These are phyloP conservation scores for Trifolium repens DNA, from an alignment of 306 rosid genomes.

Conservation along the genomic window DNA sequence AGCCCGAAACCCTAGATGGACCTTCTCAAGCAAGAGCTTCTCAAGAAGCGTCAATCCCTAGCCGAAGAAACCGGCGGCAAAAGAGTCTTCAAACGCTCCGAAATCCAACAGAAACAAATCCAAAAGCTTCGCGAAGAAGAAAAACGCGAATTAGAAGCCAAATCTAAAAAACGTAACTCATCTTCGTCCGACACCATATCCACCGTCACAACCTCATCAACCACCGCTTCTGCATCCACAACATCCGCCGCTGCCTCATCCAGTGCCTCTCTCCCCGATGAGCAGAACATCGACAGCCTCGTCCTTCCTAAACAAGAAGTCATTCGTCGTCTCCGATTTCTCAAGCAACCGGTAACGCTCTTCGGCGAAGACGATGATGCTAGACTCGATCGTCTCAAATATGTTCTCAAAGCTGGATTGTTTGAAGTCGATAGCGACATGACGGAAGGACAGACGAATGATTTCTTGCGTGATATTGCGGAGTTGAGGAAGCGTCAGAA, in stretches of 20 bases:
- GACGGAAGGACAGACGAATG: constrained; percentile 98
- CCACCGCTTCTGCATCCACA: constrained; percentile 41
- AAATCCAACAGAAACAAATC: constrained; percentile 79
- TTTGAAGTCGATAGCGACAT: constrained; percentile 95
- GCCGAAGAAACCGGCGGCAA: constrained; percentile 82
- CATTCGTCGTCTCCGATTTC: constrained; percentile 85
- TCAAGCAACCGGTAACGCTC: constrained; percentile 89
- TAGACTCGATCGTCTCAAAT: constrained; percentile 80
- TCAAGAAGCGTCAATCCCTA: constrained; percentile 77
- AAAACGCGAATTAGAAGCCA: constrained; percentile 87
- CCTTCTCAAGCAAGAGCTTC: constrained; percentile 80
- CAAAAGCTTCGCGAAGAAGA: constrained; percentile 93
- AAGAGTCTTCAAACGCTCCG: constrained; percentile 88
- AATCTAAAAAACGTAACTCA: constrained; percentile 62
- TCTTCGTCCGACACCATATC: constrained; percentile 45
- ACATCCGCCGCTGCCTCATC: constrained; percentile 44
- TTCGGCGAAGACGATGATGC: constrained; percentile 94
- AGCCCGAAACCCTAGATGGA: constrained; percentile 64
- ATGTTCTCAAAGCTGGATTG: constrained; percentile 77
- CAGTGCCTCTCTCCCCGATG: constrained; percentile 60
- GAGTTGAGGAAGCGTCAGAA: constrained; percentile 97
- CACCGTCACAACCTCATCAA: constrained; percentile 41
- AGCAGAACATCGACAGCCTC: constrained; percentile 78
- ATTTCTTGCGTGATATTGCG: constrained; percentile 86
- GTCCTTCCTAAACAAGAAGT: constrained; percentile 88